Percentiles rank a stretch among this genome's conserved stretches.
phyloP scores from a whole-genome alignment of 345 rosid species.

The Hevea brasiliensis region DNA sequence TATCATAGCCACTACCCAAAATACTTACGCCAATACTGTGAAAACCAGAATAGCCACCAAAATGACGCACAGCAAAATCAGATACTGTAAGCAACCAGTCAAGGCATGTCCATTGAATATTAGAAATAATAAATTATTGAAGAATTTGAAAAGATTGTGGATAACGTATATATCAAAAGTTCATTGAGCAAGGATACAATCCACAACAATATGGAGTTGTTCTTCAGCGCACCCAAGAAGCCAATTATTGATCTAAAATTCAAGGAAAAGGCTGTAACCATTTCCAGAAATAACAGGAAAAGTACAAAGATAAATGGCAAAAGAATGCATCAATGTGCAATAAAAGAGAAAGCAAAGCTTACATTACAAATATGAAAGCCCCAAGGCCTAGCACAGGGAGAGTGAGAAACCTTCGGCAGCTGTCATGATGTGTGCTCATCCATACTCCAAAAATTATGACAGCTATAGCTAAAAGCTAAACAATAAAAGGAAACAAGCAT shows the following conservation, averaged over 20 bases:
- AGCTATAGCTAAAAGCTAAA: constrained; percentile 77
- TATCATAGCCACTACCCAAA: background rate
- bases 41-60: constrained; percentile 80
- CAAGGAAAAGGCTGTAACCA: constrained; percentile 1
- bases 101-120: constrained; percentile 37
- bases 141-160: background rate
- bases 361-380: constrained; percentile 73
- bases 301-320: background rate
- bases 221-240: constrained; percentile 88
- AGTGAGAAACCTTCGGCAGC: constrained; percentile 77
- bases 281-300: background rate
- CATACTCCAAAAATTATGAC: constrained; percentile 81
- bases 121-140: background rate
- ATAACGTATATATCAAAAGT: constrained; percentile 6
- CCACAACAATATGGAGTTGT: constrained; percentile 75
- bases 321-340: background rate
- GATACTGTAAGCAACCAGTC: constrained; percentile 66
- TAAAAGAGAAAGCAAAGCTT: constrained; percentile 25
- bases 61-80: constrained; percentile 59
- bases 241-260: constrained; percentile 78
- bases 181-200: constrained; percentile 66
- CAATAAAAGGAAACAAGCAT: constrained; percentile 22
- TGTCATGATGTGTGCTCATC: constrained; percentile 93
- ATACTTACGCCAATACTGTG: constrained; percentile 93
- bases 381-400: constrained; percentile 87